These are phyloP conservation scores for Saccharomycopsis malanga DNA, from an alignment of 805 yeast genomes.

Conservation along the genomic window DNA sequence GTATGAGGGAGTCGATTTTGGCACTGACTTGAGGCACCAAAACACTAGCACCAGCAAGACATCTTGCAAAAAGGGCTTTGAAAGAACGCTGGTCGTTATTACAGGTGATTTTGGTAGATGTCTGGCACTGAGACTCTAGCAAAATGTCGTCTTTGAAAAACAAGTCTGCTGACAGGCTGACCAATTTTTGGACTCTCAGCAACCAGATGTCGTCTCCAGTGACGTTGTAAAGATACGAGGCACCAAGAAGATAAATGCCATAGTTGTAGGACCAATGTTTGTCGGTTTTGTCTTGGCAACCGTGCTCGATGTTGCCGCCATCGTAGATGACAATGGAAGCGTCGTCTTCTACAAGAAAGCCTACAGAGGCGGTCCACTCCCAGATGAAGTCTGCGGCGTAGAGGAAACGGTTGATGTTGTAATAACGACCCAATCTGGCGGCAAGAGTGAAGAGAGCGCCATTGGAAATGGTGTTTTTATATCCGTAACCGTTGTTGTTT, in stretches of 20 bases:
- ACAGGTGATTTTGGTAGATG: conserved; percentile 34
- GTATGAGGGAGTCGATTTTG: conserved; percentile 35
- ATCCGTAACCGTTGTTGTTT: conserved; percentile 57
- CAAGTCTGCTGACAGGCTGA: conserved; percentile 40
- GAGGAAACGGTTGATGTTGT: conserved; percentile 51
- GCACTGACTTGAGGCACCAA: conserved; percentile 45
- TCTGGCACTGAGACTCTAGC: conserved; percentile 58
- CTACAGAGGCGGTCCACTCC: conserved; percentile 46
- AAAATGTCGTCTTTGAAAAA: conserved; percentile 47
- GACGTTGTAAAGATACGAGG: conserved; percentile 60
- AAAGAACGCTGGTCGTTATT: conserved; percentile 74
- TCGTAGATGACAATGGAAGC: conserved; percentile 40
- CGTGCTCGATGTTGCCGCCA: conserved; percentile 47
- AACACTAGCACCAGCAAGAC: conserved; percentile 50
- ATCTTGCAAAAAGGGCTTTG: conserved; percentile 60
- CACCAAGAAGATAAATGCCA: conserved; percentile 60
- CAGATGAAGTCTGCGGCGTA: conserved; percentile 57
- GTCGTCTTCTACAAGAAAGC: conserved; percentile 28
- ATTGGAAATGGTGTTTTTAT: conserved; percentile 59
- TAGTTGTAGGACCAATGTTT: conserved; percentile 65
- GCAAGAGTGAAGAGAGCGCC: conserved; percentile 58
- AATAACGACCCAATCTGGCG: conserved; percentile 55
- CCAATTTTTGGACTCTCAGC: conserved; percentile 37
- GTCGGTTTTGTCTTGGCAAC: conserved; percentile 41
- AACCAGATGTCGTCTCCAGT: conserved; percentile 48